These are phyloP conservation scores for Termitomyces sp. DNA, from an alignment of 1,284 basidiomycete species.

Conservation along the genomic window DNA sequence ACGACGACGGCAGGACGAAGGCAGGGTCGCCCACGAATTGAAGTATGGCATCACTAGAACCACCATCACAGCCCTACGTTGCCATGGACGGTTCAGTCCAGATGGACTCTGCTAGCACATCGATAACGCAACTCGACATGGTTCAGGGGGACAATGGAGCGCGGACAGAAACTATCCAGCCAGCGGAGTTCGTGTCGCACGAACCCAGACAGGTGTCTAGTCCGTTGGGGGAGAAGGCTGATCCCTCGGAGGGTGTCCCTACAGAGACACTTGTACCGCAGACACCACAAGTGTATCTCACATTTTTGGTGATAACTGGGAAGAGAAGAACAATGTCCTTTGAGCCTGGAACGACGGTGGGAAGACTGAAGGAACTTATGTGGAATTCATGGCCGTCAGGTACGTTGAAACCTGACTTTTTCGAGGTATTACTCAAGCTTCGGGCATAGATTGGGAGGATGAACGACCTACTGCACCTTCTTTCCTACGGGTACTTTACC, in stretches of 20 bases:
- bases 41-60: constrained; percentile 14
- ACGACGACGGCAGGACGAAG: neutral
- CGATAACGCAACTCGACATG: constrained; percentile 14
- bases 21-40: neutral
- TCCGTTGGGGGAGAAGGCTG: constrained; percentile 5
- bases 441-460: constrained; percentile 66
- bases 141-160: constrained; percentile 3
- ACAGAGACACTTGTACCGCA: constrained; percentile 36
- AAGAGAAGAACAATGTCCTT: constrained; percentile 70
- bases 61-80: constrained; percentile 10
- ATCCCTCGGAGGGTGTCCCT: neutral
- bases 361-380: constrained; percentile 77
- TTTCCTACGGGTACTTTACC: constrained; percentile 72
- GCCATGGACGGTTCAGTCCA: neutral
- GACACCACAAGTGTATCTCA: constrained; percentile 62
- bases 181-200: constrained; percentile 9
- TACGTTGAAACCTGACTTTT: constrained; percentile 22
- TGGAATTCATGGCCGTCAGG: constrained; percentile 83
- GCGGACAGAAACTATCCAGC: neutral
- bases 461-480: constrained; percentile 76
- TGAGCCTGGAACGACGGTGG: constrained; percentile 73
- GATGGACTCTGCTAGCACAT: constrained; percentile 14
- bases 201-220: constrained; percentile 9
- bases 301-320: constrained; percentile 75
- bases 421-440: neutral